phyloP scores from a whole-genome alignment of 257 asterid species.

The Solanum arcanum region DNA sequence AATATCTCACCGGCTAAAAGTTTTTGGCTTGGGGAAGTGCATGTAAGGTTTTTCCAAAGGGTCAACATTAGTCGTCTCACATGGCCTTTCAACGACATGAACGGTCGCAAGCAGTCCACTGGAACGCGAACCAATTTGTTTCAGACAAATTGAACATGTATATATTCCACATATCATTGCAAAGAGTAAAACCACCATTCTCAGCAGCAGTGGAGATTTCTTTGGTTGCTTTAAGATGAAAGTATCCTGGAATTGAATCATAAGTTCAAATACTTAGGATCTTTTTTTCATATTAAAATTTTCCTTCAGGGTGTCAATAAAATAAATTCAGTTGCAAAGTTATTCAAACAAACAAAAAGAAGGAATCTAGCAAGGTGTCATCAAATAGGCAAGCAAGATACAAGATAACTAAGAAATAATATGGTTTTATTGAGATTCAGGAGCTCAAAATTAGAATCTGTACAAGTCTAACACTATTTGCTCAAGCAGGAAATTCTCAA shows the following conservation, averaged over 20 bases:
- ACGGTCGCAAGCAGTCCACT: slow-evolving; percentile 19
- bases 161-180: slow-evolving; percentile 75
- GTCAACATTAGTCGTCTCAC: slow-evolving; percentile 31
- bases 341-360: not conserved
- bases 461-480: not conserved
- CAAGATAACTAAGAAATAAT: not conserved
- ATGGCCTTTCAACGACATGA: slow-evolving; percentile 41
- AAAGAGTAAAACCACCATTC: slow-evolving; percentile 65
- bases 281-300: not conserved
- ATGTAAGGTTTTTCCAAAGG: slow-evolving; percentile 48
- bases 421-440: not conserved
- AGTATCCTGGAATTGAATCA: slow-evolving; percentile 52
- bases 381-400: not conserved
- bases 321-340: not conserved
- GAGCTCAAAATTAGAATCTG: not conserved
- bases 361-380: not conserved
- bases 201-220: slow-evolving; percentile 47
- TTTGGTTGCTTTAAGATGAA: slow-evolving; percentile 41
- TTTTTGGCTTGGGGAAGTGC: slow-evolving; percentile 73
- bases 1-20: slow-evolving; percentile 55
- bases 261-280: not conserved
- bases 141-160: slow-evolving; percentile 62
- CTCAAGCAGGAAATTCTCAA: not conserved
- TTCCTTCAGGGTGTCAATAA: not conserved
- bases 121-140: slow-evolving; percentile 38